phyloP scores from a whole-genome alignment of 371 early-diverging fungal species.

The Mucor lusitanicus region DNA sequence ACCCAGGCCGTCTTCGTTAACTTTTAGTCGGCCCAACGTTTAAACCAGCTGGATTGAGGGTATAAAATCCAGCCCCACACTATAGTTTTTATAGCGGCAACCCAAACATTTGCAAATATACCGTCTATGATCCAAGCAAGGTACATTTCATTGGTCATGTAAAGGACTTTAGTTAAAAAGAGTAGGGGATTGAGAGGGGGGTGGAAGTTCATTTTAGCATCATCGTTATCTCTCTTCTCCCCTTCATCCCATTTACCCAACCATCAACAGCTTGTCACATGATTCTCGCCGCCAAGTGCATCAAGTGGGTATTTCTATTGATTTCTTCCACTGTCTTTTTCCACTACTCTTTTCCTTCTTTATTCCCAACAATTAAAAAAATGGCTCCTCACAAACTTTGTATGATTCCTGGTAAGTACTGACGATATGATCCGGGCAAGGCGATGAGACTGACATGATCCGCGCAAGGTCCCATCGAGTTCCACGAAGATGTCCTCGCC shows the following conservation, averaged over 20 bases:
- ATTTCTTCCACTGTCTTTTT: conserved; percentile 2
- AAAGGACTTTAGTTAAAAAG: not conserved
- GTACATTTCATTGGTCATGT: not conserved
- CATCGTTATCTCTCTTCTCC: conserved; percentile 7
- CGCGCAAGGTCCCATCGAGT: conserved; percentile 91
- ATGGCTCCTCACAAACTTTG: conserved; percentile 70
- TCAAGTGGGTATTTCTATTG: conserved; percentile 11
- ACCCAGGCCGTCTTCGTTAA: not conserved
- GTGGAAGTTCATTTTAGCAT: not conserved
- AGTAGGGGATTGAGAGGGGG: not conserved
- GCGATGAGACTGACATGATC: not conserved
- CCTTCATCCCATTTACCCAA: not conserved
- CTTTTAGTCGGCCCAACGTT: not conserved
- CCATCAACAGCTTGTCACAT: conserved; percentile 17
- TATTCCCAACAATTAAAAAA: conserved; percentile 5
- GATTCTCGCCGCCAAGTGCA: conserved; percentile 8
- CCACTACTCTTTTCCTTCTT: conserved; percentile 4
- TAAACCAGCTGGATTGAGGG: not conserved
- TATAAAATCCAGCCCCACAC: not conserved
- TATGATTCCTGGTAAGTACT: conserved; percentile 82
- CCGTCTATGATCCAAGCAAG: not conserved
- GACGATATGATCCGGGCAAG: not conserved
- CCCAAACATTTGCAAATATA: not conserved
- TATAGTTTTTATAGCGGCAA: conserved; percentile 1
- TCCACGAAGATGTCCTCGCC: conserved; percentile 84